Percentiles rank a stretch among this genome's conserved stretches.
Evolutionary conservation across 2,329 filamentous ascomycete genomes (phyloP).

Genomic region (Aspergillus calidoustus): DNA sequence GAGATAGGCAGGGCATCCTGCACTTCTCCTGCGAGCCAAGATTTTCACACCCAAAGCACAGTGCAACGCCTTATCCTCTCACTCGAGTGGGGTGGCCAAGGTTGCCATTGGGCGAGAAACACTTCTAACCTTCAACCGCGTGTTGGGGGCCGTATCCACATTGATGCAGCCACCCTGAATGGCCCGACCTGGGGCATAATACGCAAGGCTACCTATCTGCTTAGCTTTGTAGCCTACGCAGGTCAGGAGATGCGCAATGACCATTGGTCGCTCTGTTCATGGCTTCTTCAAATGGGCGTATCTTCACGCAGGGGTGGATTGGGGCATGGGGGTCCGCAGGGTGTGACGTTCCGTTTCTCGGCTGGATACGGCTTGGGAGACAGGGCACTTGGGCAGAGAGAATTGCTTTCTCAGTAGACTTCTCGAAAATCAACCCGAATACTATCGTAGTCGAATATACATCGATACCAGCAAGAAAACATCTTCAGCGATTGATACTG

Average conservation of each 20-base stretch:
- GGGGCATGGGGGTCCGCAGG: conserved; percentile 2
- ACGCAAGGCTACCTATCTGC: not conserved
- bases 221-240: not conserved
- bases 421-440: no score
- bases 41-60: not conserved
- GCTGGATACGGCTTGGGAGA: not conserved
- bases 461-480: no score
- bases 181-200: not conserved
- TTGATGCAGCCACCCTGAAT: not conserved
- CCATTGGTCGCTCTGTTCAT: not conserved
- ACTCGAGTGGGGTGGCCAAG: not conserved
- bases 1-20: not conserved
- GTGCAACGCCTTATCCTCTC: not conserved
- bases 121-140: not conserved
- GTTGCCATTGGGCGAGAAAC: conserved; percentile 1
- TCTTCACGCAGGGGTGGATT: not conserved
- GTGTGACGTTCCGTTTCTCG: not conserved
- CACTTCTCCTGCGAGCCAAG: not conserved
- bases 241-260: not conserved
- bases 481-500: no score
- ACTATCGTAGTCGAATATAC: no score
- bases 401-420: not conserved
- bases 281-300: not conserved
- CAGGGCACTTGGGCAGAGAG: not conserved
- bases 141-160: conserved; percentile 3